Percentiles rank a stretch among this genome's conserved stretches.
Evolutionary conservation across 2,329 filamentous ascomycete species (phyloP).

Genomic region (Aspergillus sp.): DNA sequence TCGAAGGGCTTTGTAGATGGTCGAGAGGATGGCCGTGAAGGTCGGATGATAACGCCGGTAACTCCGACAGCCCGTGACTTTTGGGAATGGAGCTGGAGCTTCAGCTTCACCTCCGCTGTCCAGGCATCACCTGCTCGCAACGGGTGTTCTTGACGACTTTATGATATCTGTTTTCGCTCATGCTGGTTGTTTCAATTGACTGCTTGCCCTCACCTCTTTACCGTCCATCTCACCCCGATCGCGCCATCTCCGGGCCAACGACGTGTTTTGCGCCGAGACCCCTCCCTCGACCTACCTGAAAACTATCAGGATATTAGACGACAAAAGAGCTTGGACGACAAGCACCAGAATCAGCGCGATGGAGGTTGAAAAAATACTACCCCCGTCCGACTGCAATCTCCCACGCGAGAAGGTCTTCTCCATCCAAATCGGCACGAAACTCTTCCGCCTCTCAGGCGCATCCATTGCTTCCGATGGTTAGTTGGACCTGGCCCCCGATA

Average conservation of each 20-base stretch:
- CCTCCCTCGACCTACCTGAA: neutral
- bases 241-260: neutral
- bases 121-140: neutral
- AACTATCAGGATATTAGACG: neutral
- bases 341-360: neutral
- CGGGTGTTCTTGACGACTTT: neutral
- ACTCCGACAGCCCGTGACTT: conserved; percentile 9
- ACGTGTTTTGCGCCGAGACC: neutral
- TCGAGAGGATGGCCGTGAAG: neutral
- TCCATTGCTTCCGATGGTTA: conserved; percentile 71
- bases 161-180: neutral
- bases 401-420: conserved; percentile 65
- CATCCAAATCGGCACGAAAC: conserved; percentile 67
- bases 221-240: neutral
- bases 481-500: conserved; percentile 27
- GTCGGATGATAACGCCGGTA: neutral
- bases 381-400: conserved; percentile 30
- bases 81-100: neutral
- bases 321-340: neutral
- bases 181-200: neutral
- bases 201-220: neutral
- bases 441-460: conserved; percentile 69
- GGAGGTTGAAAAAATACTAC: neutral
- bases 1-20: too few species aligned
- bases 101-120: neutral